Evolutionary conservation across 2,329 filamentous ascomycete genomes (phyloP), one percentile per base, ranked within the genome.

Genomic region (Colletotrichum gigasporum): DNA sequence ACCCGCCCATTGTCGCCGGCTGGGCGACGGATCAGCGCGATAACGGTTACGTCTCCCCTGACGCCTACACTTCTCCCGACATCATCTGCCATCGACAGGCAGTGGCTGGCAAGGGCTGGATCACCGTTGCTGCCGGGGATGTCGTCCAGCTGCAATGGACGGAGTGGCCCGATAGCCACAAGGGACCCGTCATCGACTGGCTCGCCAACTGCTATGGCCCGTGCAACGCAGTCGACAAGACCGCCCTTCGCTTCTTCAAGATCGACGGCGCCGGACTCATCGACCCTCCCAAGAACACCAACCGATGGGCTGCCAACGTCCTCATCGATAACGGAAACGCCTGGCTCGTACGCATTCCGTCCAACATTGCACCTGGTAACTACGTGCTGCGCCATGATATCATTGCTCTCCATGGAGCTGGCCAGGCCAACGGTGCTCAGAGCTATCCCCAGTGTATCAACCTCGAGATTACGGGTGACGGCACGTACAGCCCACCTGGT

Each of bases 331-430:
- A 83, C 70, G 85, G 83, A 71, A 81, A 82, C 74, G 82, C 76
- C 60, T 85, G 82, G 80, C 78, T 79, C 41, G 77, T 85, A 22
- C 81, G 78, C 7, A 82, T 86, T 55, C 84, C 84, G 32, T 71
- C 74, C 55, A 75, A 74, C 66, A 78, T 86, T 32, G 79, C 76
- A 1, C 70, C 82, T 5, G 83, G 84, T 2, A 84, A 85, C 74
- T 86, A 87, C 63, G 83, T 87, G 48, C 77, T 87, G 35, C 82
- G 84, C 7, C 82, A 86, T 69, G 84, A 86, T 70, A 84, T 85
- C 65, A 85, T 87, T 58, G 83, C 80, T 18, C 79, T 87, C 5
- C 84, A 87, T 73, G 78, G 75, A 32, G 82, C 83, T 14, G 75
- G 69, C 3, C 74, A 80, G 37, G 53, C 69, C 37, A 73, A 81